phyloP scores from a whole-genome alignment of 2,329 filamentous ascomycete genomes.

The Arthrinium phaeospermum region DNA sequence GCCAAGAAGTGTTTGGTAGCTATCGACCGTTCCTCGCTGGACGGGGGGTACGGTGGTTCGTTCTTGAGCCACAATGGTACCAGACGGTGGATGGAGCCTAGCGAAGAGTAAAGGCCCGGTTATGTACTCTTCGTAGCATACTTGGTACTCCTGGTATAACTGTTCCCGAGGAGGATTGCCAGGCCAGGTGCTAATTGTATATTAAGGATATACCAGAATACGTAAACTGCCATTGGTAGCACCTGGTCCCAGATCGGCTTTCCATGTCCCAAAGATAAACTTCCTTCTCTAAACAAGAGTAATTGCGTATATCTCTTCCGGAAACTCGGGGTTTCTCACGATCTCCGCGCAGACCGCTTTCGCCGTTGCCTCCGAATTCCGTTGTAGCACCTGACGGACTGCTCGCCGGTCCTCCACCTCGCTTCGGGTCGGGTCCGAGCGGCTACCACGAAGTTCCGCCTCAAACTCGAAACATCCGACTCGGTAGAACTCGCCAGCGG shows the following conservation, averaged over 20 bases:
- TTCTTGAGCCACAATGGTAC: neutral
- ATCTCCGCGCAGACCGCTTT: neutral
- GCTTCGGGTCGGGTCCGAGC: neutral
- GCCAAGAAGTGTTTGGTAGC: neutral
- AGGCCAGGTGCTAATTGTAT: too few relatives aligned
- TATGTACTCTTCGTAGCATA: too few relatives aligned
- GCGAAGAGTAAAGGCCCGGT: neutral
- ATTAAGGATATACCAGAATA: too few relatives aligned
- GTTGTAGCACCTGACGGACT: neutral
- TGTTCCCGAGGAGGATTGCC: too few relatives aligned
- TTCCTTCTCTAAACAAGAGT: slow-evolving; percentile 2
- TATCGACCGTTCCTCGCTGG: neutral
- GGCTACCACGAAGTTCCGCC: neutral
- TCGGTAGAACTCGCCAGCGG: neutral
- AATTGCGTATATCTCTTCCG: neutral
- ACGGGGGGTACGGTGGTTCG: neutral
- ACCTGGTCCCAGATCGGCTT: too few relatives aligned
- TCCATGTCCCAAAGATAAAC: too few relatives aligned
- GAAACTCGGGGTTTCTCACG: neutral
- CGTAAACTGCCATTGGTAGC: neutral
- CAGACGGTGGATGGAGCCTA: neutral
- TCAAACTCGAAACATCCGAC: neutral
- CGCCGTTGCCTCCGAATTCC: neutral
- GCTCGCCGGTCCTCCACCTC: neutral
- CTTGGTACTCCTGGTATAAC: too few relatives aligned